Conservation (phyloP, 768 basidiomycete species). For the Xerocomus spinulosus region DNA sequence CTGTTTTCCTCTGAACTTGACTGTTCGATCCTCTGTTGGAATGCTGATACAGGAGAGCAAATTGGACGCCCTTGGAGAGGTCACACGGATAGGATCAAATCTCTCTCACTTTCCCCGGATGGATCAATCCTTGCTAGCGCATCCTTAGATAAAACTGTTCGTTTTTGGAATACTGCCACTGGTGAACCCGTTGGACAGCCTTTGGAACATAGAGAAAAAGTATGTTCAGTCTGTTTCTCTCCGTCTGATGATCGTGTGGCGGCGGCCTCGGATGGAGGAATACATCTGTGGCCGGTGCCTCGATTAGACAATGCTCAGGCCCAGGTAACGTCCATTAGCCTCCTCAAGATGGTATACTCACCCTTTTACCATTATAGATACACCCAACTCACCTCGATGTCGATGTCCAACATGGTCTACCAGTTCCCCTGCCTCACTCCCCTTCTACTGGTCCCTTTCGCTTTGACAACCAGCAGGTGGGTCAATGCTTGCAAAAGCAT, state of each 20-base stretch:
- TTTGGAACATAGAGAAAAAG: too few relatives aligned
- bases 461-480: too few relatives aligned
- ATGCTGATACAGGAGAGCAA: not conserved
- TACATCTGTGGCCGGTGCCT: not conserved
- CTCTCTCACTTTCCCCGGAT: not conserved
- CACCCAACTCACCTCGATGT: too few relatives aligned
- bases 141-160: not conserved
- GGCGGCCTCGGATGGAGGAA: not conserved
- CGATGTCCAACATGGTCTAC: too few relatives aligned
- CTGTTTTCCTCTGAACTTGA: constrained; percentile 8
- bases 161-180: not conserved
- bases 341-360: too few relatives aligned
- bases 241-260: constrained; percentile 3
- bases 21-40: constrained; percentile 8
- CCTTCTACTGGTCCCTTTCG: too few relatives aligned
- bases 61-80: constrained; percentile 12
- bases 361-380: too few relatives aligned
- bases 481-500: too few relatives aligned
- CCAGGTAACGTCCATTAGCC: too few relatives aligned
- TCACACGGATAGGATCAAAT: not conserved
- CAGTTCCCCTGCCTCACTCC: too few relatives aligned
- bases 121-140: not conserved
- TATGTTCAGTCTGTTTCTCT: constrained; percentile 6
- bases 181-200: too few relatives aligned
- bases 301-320: too few relatives aligned